Evolutionary conservation across 1,284 basidiomycete species (phyloP), one percentile per base, ranked within the genome.

Genomic region (Leccinum subspadiceum): DNA sequence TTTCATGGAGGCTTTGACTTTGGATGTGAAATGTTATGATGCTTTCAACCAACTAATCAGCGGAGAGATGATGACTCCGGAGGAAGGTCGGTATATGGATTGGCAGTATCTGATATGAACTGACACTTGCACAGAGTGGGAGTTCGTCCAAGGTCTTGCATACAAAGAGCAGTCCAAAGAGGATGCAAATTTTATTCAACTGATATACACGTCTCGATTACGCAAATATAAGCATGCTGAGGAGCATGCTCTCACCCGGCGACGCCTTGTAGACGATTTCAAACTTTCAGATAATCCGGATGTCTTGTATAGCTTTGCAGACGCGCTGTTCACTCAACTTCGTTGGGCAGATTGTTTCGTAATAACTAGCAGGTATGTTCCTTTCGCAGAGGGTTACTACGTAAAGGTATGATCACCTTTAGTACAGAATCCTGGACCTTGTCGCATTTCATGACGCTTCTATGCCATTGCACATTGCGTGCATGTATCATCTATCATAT

Each of bases 21-120:
- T 98, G 12, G 97, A 99, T 68, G 93, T 99, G 26, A 98, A 98
- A 75, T 98, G 96, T 73, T 99, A 95, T 71, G 97, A 99, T 65
- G 91, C 94, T 1, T 99, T 98, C 69, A 86, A 92, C 58, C 91
- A 96, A 63, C 83, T 99, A 5, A 81, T 98, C 20, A 89, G 88
- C 46, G 92, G 94, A 2, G 92, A 96, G 71, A 95, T 97, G 93
- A 92, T 98, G 89, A 86, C 89, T 13, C 85, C 89, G 1, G 87
- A 93, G 62, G 96, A 98, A 84, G 94, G 94, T 93, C 59, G 53
- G 78, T 71, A 20, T 59, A 13, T 56, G 29, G 39, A 24, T 35
- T 54, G 10, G 24, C 26, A 53, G 22, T 2, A 7, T 56, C 48
- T 17, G 31, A 17, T 39, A 35, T 54, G 5, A 52, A 51, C 49